A percentile compares a stretch with the other conserved stretches of the same genome.
These are phyloP conservation scores for Pholiota conissans DNA, from an alignment of 768 basidiomycete genomes.

Conservation along the genomic window DNA sequence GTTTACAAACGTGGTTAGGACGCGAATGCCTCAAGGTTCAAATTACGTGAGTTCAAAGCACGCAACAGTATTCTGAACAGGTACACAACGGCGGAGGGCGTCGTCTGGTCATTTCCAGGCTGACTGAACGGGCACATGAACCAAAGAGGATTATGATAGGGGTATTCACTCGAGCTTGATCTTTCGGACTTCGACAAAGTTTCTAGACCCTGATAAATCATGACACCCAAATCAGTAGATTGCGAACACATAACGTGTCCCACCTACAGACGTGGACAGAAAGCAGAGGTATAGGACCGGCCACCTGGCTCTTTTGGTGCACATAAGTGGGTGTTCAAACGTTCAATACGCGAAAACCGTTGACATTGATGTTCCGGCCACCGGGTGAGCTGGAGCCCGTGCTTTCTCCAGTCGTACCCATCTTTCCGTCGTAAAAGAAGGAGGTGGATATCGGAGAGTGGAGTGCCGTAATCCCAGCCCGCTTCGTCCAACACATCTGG, in stretches of 20 bases:
- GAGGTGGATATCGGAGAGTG: slow-evolving; percentile 48
- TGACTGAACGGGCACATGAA: no score
- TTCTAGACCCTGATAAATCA: slow-evolving; percentile 47
- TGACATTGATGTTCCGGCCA: slow-evolving; percentile 48
- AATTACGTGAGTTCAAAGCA: no score
- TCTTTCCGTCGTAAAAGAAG: slow-evolving; percentile 50
- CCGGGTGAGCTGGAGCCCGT: slow-evolving; percentile 50
- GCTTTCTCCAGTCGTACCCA: slow-evolving; percentile 56
- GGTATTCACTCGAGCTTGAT: no score
- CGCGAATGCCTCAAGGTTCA: no score
- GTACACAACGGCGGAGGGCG: no score
- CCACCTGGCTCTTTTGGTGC: slow-evolving; percentile 46
- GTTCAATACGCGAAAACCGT: slow-evolving; percentile 42
- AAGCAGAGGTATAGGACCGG: slow-evolving; percentile 54
- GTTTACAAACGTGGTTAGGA: no score
- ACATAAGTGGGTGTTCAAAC: slow-evolving; percentile 56
- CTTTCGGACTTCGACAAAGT: slow-evolving; percentile 51
- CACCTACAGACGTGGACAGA: slow-evolving; percentile 61
- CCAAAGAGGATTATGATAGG: no score
- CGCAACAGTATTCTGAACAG: no score
- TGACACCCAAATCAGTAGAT: slow-evolving; percentile 29
- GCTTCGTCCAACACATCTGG: slow-evolving; percentile 58
- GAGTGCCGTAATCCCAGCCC: slow-evolving; percentile 52
- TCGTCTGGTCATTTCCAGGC: no score
- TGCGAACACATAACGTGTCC: no score